These are phyloP conservation scores for Lentinula detonsa DNA, from an alignment of 768 basidiomycete genomes.

Conservation along the genomic window DNA sequence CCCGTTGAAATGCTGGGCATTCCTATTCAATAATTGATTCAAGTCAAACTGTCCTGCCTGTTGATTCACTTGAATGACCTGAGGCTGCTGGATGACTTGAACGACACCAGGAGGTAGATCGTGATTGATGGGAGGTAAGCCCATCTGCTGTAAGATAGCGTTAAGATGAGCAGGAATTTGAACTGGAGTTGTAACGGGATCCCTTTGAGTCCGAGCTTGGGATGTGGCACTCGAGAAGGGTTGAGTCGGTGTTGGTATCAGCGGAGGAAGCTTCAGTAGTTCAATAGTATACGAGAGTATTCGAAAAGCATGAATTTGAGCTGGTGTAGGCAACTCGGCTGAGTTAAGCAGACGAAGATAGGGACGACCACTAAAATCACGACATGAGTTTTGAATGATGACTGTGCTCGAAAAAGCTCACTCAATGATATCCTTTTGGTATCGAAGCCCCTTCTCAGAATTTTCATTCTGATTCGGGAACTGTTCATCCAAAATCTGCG, in stretches of 20 bases:
- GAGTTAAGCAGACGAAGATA: constrained; percentile 49
- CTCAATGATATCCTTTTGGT: constrained; percentile 33
- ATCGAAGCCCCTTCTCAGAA: constrained; percentile 26
- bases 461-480: constrained; percentile 33
- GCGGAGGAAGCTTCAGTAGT: constrained; percentile 30
- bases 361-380: constrained; percentile 33
- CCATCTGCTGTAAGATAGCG: constrained; percentile 57
- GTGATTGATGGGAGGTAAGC: constrained; percentile 45
- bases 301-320: constrained; percentile 59
- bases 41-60: constrained; percentile 7
- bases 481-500: constrained; percentile 39
- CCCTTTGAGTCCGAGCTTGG: not conserved
- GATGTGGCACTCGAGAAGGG: constrained; percentile 19
- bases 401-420: constrained; percentile 16
- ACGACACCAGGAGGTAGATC: constrained; percentile 12
- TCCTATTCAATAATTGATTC: constrained; percentile 4
- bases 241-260: not conserved
- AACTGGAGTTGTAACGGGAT: not conserved
- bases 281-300: constrained; percentile 56
- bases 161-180: constrained; percentile 50
- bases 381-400: not conserved
- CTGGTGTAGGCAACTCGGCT: constrained; percentile 42
- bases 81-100: not conserved
- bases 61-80: constrained; percentile 12
- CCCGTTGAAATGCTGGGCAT: not conserved